phyloP scores from a whole-genome alignment of 1,139 yeast species.

The Kodamaea sp. region DNA sequence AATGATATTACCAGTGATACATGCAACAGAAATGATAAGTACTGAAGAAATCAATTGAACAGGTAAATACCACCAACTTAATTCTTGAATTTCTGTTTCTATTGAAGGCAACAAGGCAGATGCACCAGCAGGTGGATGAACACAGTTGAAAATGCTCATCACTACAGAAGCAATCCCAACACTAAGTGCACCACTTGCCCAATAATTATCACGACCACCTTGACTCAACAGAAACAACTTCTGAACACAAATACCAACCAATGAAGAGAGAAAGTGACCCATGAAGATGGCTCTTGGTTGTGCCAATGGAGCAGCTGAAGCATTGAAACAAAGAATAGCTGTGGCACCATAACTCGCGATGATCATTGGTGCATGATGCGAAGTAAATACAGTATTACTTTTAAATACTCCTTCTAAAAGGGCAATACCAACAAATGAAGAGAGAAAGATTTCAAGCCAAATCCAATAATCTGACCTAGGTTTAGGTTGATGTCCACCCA shows the following conservation, averaged over 20 bases:
- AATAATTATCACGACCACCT: constrained; percentile 43
- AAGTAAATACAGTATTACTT: constrained; percentile 41
- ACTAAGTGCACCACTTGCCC: constrained; percentile 60
- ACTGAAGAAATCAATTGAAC: constrained; percentile 51
- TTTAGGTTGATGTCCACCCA: constrained; percentile 31
- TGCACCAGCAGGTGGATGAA: constrained; percentile 78
- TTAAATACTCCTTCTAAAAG: constrained; percentile 50
- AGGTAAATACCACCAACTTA: constrained; percentile 72
- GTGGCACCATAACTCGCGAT: constrained; percentile 67
- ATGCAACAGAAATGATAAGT: constrained; percentile 50
- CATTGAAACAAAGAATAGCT: constrained; percentile 60
- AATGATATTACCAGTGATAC: constrained; percentile 53
- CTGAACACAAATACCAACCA: constrained; percentile 53
- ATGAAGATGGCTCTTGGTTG: constrained; percentile 61
- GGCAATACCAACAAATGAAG: constrained; percentile 52
- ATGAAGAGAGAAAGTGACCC: constrained; percentile 54
- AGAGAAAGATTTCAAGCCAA: constrained; percentile 47
- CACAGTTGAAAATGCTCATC: constrained; percentile 56
- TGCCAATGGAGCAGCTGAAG: constrained; percentile 55
- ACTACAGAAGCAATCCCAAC: constrained; percentile 54
- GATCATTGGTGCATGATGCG: constrained; percentile 48
- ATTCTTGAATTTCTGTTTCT: constrained; percentile 40
- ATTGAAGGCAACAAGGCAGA: constrained; percentile 59
- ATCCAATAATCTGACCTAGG: constrained; percentile 39
- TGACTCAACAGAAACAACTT: constrained; percentile 49